Evolutionary conservation across 129 eudicot species (phyloP).

Genomic region (Helichrysum umbraculigerum): DNA sequence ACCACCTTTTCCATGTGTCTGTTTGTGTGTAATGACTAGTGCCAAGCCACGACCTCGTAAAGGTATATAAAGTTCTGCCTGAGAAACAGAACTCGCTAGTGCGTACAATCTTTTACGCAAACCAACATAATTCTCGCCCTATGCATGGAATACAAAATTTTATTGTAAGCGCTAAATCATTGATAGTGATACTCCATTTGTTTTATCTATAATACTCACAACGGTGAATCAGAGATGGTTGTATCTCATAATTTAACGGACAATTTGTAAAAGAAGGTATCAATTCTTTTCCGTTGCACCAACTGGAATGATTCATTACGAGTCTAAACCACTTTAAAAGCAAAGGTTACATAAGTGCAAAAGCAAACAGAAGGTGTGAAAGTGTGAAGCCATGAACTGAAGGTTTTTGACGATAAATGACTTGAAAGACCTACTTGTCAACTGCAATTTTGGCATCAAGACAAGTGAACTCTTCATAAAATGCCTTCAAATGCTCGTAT

Average conservation of each 20-base stretch:
- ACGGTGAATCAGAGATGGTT: too few species aligned
- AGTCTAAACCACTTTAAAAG: neutral
- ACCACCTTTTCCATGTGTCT: neutral
- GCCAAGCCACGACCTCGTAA: too few species aligned
- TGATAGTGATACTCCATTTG: too few species aligned
- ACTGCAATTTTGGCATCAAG: slow-evolving; percentile 74
- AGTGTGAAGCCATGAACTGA: slow-evolving; percentile 2
- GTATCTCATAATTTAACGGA: neutral
- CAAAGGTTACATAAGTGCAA: slow-evolving; percentile 9
- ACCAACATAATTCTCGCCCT: too few species aligned
- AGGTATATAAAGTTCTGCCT: too few species aligned
- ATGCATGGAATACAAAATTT: too few species aligned
- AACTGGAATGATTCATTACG: slow-evolving; percentile 11
- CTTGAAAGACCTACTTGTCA: slow-evolving; percentile 40
- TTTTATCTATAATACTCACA: too few species aligned
- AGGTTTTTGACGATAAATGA: slow-evolving; percentile 17
- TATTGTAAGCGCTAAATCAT: too few species aligned
- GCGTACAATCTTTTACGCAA: too few species aligned
- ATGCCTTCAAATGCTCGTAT: slow-evolving; percentile 84
- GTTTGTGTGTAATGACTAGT: neutral
- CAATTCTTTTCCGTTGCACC: neutral
- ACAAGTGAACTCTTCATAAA: slow-evolving; percentile 65
- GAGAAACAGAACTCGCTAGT: too few species aligned
- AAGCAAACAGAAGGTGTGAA: slow-evolving; percentile 6
- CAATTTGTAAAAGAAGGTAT: neutral